A percentile compares a stretch with the other conserved stretches of the same genome.
These are phyloP conservation scores for Parathielavia appendiculata DNA, from an alignment of 495 filamentous ascomycete genomes.

Conservation along the genomic window DNA sequence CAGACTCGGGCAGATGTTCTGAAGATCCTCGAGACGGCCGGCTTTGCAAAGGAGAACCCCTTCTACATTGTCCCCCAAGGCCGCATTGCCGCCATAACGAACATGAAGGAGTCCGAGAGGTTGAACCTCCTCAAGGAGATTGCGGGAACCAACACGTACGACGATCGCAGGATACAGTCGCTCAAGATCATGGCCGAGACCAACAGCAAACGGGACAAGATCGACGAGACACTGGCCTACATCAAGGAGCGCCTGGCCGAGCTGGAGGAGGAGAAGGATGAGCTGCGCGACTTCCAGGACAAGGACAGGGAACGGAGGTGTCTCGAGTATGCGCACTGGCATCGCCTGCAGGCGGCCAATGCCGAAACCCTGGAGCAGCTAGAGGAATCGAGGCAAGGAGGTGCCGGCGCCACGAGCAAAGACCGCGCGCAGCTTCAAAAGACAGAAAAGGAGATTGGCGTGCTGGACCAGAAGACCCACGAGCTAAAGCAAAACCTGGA, in stretches of 20 bases:
- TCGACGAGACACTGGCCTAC: slow-evolving; percentile 84
- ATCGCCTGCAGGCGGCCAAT: slow-evolving; percentile 77
- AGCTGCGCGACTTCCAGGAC: slow-evolving; percentile 85
- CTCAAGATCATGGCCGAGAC: slow-evolving; percentile 97
- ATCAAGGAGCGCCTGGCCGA: slow-evolving; percentile 86
- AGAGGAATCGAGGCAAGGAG: slow-evolving; percentile 73
- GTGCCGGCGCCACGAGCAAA: slow-evolving; percentile 76
- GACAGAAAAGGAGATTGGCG: slow-evolving; percentile 73
- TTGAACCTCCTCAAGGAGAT: slow-evolving; percentile 92
- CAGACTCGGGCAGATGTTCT: slow-evolving; percentile 92
- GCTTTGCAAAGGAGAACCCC: slow-evolving; percentile 94
- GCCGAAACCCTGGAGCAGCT: slow-evolving; percentile 72
- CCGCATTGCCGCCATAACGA: slow-evolving; percentile 90
- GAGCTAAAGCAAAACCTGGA: slow-evolving; percentile 77
- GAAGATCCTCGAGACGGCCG: slow-evolving; percentile 91
- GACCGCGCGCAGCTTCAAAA: slow-evolving; percentile 70
- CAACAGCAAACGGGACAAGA: slow-evolving; percentile 87
- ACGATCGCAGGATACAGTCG: slow-evolving; percentile 80
- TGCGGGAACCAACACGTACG: slow-evolving; percentile 94
- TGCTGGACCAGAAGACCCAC: slow-evolving; percentile 70
- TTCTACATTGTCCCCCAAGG: slow-evolving; percentile 99
- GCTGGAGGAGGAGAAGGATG: slow-evolving; percentile 95
- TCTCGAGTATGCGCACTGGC: slow-evolving; percentile 90
- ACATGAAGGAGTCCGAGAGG: slow-evolving; percentile 93
- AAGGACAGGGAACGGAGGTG: slow-evolving; percentile 91